phyloP scores from a whole-genome alignment of 768 basidiomycete species.

The Hydnomerulius pinastri region DNA sequence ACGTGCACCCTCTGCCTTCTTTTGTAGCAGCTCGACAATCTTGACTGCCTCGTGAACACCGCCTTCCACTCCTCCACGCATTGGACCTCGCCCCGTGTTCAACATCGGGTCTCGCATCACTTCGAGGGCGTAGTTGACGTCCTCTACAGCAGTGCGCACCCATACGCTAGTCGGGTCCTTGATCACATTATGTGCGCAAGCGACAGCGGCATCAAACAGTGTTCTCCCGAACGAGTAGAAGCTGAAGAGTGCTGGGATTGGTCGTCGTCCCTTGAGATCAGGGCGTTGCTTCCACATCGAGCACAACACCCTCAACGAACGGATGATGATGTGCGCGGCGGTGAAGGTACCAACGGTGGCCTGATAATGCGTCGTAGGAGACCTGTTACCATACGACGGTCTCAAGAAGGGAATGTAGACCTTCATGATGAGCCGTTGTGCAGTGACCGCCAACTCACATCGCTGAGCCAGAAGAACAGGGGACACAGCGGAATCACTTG shows the following conservation, averaged over 20 bases:
- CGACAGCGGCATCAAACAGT: constrained; percentile 66
- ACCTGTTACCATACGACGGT: constrained; percentile 27
- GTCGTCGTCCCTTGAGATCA: constrained; percentile 32
- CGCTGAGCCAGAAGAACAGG: constrained; percentile 49
- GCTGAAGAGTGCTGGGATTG: constrained; percentile 49
- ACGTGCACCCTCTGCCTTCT: constrained; percentile 40
- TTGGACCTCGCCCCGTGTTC: constrained; percentile 32
- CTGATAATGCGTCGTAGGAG: constrained; percentile 43
- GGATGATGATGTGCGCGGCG: constrained; percentile 67
- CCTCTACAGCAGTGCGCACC: constrained; percentile 49
- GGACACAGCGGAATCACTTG: constrained; percentile 26
- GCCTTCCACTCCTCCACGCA: constrained; percentile 35
- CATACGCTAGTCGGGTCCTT: constrained; percentile 50
- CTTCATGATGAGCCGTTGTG: constrained; percentile 62
- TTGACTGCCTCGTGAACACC: constrained; percentile 38
- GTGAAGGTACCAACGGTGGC: constrained; percentile 59
- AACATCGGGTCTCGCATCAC: constrained; percentile 40
- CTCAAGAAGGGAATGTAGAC: constrained; percentile 69
- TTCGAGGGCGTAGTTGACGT: constrained; percentile 45
- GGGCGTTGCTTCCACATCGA: constrained; percentile 39
- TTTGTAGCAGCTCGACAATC: constrained; percentile 41
- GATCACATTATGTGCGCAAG: constrained; percentile 64
- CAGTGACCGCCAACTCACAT: constrained; percentile 61
- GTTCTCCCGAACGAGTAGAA: constrained; percentile 62
- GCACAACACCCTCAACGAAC: constrained; percentile 48